A percentile compares a stretch with the other conserved stretches of the same genome.
phyloP scores from a whole-genome alignment of 148 eudicot genomes.

The Spergularia bocconei region DNA sequence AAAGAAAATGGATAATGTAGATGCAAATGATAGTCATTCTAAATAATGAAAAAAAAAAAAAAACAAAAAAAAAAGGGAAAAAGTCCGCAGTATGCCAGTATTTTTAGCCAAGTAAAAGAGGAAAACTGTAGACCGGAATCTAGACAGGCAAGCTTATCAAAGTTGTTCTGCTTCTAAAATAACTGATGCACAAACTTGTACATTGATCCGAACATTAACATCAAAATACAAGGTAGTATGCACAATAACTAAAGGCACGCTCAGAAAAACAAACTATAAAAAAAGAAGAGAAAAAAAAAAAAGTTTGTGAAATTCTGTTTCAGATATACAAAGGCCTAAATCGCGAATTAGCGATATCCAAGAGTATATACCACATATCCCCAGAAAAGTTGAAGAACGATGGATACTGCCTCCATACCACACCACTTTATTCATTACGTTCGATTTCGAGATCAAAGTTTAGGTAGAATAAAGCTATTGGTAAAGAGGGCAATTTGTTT shows the following conservation, averaged over 20 bases:
- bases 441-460: too few relatives aligned
- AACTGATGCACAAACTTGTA: not conserved
- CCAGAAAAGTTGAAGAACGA: not conserved
- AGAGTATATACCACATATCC: not conserved
- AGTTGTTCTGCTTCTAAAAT: not conserved
- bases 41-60: not conserved
- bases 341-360: too few relatives aligned
- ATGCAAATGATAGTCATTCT: not conserved
- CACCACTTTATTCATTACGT: too few relatives aligned
- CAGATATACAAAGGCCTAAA: slow-evolving; percentile 1
- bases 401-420: too few relatives aligned
- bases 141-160: not conserved
- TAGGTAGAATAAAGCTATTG: too few relatives aligned
- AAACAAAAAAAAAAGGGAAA: not conserved
- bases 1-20: not conserved
- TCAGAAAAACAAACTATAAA: not conserved
- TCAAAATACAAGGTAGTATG: not conserved
- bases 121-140: not conserved
- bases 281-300: not conserved
- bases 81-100: not conserved
- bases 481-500: too few relatives aligned
- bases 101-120: not conserved
- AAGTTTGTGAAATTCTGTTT: not conserved
- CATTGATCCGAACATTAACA: not conserved
- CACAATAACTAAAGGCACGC: not conserved